phyloP scores from a whole-genome alignment of 495 filamentous ascomycete species.

The Penicillium coprophilum region DNA sequence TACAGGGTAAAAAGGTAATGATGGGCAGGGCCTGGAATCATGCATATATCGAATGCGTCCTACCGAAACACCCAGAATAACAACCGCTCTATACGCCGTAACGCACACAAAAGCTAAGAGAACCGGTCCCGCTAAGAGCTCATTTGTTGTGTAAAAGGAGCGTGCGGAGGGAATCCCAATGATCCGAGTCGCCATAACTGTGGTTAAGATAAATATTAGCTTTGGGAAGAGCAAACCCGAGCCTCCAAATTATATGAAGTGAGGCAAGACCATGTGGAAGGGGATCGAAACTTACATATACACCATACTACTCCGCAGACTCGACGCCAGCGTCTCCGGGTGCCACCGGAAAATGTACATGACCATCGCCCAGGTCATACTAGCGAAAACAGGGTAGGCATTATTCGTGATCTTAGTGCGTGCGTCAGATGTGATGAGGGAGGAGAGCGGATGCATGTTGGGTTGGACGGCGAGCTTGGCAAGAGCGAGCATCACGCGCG shows the following conservation, averaged over 20 bases:
- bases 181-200: constrained; percentile 70
- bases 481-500: constrained; percentile 78
- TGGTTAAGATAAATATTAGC: constrained; percentile 24
- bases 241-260: not conserved
- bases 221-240: not conserved
- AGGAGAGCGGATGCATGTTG: constrained; percentile 45
- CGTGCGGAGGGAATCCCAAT: constrained; percentile 79
- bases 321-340: constrained; percentile 83
- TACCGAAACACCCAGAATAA: constrained; percentile 12
- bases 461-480: constrained; percentile 80
- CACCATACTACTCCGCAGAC: constrained; percentile 92
- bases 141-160: constrained; percentile 86
- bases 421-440: constrained; percentile 42
- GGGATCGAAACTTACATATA: constrained; percentile 75
- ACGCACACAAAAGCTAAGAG: constrained; percentile 21
- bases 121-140: constrained; percentile 8
- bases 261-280: not conserved
- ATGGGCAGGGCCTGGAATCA: constrained; percentile 10
- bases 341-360: constrained; percentile 96
- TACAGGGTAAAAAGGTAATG: constrained; percentile 23
- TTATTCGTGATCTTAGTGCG: constrained; percentile 58
- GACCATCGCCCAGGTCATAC: constrained; percentile 81
- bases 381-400: constrained; percentile 90
- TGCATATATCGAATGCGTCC: constrained; percentile 5
- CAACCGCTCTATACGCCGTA: constrained; percentile 38